These are phyloP conservation scores for Ogataea sp. DNA, from an alignment of 805 yeast species.

Conservation along the genomic window DNA sequence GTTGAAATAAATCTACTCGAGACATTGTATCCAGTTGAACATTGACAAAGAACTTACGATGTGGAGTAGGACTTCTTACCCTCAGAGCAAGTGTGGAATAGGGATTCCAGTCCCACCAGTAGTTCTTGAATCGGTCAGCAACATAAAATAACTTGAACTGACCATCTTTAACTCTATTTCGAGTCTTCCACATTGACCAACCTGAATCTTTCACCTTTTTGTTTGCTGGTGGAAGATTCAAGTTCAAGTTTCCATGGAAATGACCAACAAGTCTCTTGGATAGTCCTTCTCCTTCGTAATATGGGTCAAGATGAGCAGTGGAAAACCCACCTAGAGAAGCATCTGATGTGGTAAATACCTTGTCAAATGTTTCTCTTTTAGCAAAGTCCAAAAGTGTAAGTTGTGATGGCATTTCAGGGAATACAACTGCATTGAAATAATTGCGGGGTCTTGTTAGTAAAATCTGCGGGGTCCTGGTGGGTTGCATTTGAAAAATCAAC, in stretches of 20 bases:
- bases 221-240: conserved; percentile 54
- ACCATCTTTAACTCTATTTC: conserved; percentile 42
- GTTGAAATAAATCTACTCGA: conserved; percentile 75
- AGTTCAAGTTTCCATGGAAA: conserved; percentile 62
- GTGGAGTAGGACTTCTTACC: conserved; percentile 54
- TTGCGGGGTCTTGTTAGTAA: conserved; percentile 1
- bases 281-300: conserved; percentile 21
- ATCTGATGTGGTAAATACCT: conserved; percentile 58
- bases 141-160: conserved; percentile 36
- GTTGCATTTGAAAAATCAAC: not conserved
- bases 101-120: conserved; percentile 66
- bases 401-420: conserved; percentile 13
- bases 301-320: conserved; percentile 36
- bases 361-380: conserved; percentile 37
- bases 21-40: conserved; percentile 76
- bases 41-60: conserved; percentile 65
- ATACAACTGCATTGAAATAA: not conserved
- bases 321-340: conserved; percentile 75
- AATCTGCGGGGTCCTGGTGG: conserved; percentile 1
- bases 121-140: conserved; percentile 26
- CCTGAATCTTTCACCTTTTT: conserved; percentile 61
- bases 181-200: conserved; percentile 79
- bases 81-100: conserved; percentile 56
- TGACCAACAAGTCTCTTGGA: conserved; percentile 41
- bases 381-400: conserved; percentile 51